Conservation (phyloP, 2,329 filamentous ascomycete species). For the Graphiopsis chlorocephala region DNA sequence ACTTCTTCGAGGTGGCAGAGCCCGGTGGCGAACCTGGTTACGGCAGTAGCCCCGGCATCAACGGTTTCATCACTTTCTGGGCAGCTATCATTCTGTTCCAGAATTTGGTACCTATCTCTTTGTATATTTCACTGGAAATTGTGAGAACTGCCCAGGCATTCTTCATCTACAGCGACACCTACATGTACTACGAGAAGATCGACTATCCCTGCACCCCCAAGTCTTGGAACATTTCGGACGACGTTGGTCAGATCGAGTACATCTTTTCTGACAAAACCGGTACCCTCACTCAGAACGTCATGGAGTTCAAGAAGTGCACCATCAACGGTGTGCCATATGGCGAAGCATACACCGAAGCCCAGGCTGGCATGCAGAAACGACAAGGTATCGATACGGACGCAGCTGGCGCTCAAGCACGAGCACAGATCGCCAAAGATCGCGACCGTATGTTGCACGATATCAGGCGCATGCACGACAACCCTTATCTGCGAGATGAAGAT, state of each 20-base stretch:
- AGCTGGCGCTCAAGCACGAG: conserved; percentile 68
- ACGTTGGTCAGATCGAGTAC: conserved; percentile 96
- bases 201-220: conserved; percentile 96
- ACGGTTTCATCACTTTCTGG: conserved; percentile 97
- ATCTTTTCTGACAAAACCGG: conserved; percentile 97
- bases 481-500: conserved; percentile 84
- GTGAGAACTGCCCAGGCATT: conserved; percentile 88
- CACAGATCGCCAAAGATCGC: conserved; percentile 77
- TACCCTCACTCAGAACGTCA: conserved; percentile 86
- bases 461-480: conserved; percentile 79
- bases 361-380: conserved; percentile 92
- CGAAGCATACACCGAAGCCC: conserved; percentile 95
- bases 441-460: conserved; percentile 69
- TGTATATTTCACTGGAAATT: conserved; percentile 96
- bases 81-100: conserved; percentile 92
- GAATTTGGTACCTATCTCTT: conserved; percentile 96
- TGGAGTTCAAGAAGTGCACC: conserved; percentile 99
- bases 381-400: conserved; percentile 82
- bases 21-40: conserved; percentile 54
- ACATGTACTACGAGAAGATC: conserved; percentile 95
- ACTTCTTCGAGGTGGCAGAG: conserved; percentile 82
- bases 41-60: conserved; percentile 66
- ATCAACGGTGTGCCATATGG: conserved; percentile 96
- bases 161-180: conserved; percentile 94
- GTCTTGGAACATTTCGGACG: conserved; percentile 98